A percentile compares a stretch with the other conserved stretches of the same genome.
Conservation (phyloP, 805 yeast species). For the Candida piceae region DNA sequence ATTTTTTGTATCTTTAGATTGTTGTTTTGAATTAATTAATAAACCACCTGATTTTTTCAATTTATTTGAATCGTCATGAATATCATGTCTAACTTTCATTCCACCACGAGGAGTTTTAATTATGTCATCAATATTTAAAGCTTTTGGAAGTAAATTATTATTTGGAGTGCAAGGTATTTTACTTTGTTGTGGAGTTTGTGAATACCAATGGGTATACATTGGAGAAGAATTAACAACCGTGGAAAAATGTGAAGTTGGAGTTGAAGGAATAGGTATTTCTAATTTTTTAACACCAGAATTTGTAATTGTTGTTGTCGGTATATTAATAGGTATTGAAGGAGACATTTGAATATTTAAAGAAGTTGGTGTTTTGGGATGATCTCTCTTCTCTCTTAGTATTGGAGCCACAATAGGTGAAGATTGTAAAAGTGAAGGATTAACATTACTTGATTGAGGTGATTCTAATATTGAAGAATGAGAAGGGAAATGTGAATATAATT, state of each 20-base stretch:
- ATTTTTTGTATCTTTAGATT: not conserved
- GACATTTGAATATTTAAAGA: too few species aligned
- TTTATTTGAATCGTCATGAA: not conserved
- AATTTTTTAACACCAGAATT: conserved; percentile 5
- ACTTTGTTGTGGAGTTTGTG: conserved; percentile 24
- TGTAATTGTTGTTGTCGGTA: conserved; percentile 7
- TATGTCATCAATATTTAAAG: conserved; percentile 20
- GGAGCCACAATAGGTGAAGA: conserved; percentile 4
- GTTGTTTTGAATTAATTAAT: conserved; percentile 1
- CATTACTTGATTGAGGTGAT: conserved; percentile 13
- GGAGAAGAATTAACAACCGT: conserved; percentile 31
- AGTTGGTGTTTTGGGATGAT: conserved; percentile 14
- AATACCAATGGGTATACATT: conserved; percentile 29
- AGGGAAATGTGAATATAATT: conserved; percentile 6
- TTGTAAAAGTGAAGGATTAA: conserved; percentile 22
- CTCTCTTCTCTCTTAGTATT: not conserved
- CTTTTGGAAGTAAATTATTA: conserved; percentile 18
- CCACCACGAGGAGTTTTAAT: conserved; percentile 15
- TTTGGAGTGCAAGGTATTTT: conserved; percentile 13
- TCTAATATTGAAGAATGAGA: conserved; percentile 12
- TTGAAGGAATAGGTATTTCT: conserved; percentile 21
- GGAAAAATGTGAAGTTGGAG: conserved; percentile 30
- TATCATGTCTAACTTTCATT: conserved; percentile 10
- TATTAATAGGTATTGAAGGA: too few species aligned
- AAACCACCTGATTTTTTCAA: not conserved